Evolutionary conservation across 1,284 basidiomycete species (phyloP).

Genomic region (Amylostereum chailletii): DNA sequence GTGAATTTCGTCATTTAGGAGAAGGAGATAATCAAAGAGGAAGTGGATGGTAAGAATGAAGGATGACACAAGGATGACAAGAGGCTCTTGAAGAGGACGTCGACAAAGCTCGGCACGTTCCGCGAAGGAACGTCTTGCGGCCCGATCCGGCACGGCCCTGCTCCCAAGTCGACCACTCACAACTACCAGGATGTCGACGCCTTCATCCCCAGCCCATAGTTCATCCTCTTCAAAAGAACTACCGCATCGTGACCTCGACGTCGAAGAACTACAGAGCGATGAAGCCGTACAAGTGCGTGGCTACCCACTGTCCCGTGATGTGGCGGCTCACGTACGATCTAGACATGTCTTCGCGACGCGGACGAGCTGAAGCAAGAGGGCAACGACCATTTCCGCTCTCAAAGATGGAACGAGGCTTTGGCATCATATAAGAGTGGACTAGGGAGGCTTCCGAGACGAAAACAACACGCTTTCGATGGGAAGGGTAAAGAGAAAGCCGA

Average conservation of each 20-base stretch:
- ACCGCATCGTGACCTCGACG: neutral
- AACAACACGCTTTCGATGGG: constrained; percentile 2
- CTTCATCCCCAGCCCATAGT: neutral
- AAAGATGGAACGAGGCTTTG: constrained; percentile 59
- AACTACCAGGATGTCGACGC: neutral
- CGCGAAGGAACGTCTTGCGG: no score
- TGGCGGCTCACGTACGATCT: constrained; percentile 1
- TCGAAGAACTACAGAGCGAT: constrained; percentile 4
- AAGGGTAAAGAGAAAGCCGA: constrained; percentile 23
- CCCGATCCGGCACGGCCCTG: no score
- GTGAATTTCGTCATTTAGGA: no score
- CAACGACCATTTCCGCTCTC: constrained; percentile 40
- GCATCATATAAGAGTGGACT: constrained; percentile 53
- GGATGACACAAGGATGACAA: no score
- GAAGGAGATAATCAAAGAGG: no score
- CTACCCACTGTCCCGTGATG: neutral
- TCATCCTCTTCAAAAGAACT: neutral
- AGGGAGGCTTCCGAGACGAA: constrained; percentile 39
- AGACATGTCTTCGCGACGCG: constrained; percentile 41
- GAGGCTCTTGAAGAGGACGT: no score
- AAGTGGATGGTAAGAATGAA: no score
- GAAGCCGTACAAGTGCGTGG: constrained; percentile 10
- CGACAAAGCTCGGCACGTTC: no score
- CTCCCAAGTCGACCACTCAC: no score
- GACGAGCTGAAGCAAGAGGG: constrained; percentile 55